Evolutionary conservation across 768 basidiomycete species (phyloP).

Genomic region (Asterophora lycoperdoides): DNA sequence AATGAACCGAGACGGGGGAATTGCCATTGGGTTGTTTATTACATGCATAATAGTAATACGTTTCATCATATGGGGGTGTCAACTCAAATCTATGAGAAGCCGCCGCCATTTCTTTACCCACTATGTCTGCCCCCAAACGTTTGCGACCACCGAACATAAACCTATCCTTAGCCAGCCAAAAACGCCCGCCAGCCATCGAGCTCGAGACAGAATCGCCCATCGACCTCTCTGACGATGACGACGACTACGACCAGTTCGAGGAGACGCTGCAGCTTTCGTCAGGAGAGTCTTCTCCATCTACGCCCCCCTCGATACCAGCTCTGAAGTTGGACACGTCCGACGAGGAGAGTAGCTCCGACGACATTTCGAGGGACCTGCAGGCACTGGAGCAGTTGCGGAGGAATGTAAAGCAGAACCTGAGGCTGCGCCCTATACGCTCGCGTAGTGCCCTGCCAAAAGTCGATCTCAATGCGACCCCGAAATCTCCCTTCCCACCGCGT

Average conservation of each 20-base stretch:
- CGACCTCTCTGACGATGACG: slow-evolving; percentile 24
- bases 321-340: slow-evolving; percentile 29
- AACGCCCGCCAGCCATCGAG: slow-evolving; percentile 30
- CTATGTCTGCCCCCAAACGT: slow-evolving; percentile 33
- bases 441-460: slow-evolving; percentile 48
- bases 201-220: slow-evolving; percentile 35
- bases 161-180: slow-evolving; percentile 32
- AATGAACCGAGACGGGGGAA: background rate
- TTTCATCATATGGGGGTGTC: background rate
- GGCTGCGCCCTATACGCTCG: slow-evolving; percentile 71
- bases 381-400: slow-evolving; percentile 65
- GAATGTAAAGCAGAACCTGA: slow-evolving; percentile 73
- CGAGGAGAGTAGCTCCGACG: slow-evolving; percentile 44
- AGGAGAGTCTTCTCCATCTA: slow-evolving; percentile 30
- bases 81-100: slow-evolving; percentile 8
- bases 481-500: slow-evolving; percentile 23
- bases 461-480: slow-evolving; percentile 25
- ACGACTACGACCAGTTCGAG: slow-evolving; percentile 35
- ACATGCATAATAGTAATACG: too few species aligned
- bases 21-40: background rate
- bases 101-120: background rate
- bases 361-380: slow-evolving; percentile 63
- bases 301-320: slow-evolving; percentile 31
- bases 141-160: slow-evolving; percentile 51
- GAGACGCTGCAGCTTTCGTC: slow-evolving; percentile 39